Evolutionary conservation across 805 yeast genomes (phyloP), one percentile per base, ranked within the genome.

Genomic region (Candida nanaspora): DNA sequence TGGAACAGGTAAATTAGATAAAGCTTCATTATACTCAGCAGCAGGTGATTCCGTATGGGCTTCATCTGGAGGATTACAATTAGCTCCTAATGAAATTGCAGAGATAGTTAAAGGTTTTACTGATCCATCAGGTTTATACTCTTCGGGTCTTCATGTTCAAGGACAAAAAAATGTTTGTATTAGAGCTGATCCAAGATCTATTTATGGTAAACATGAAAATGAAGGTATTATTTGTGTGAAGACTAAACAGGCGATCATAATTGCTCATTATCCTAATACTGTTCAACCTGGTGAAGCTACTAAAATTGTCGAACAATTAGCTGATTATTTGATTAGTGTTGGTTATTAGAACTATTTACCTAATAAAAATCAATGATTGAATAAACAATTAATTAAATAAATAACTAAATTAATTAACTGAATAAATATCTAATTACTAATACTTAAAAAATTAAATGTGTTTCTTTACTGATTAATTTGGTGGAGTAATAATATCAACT

Each of bases 21-120:
- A 80, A 62, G 96, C 98, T 27, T 93, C 94, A 33, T 78, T 93
- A 51, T 89, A 85, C 66, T 89, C 97, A 9, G 82, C 85, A 51
- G 96, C 94, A 13, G 98, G 98, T 35, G 96, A 89, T 62, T 76
- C 95, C 18, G 75, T 80, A 40, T 93, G 98, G 98, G 98, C 98
- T 19, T 77, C 80, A 51, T 72, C 93, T 15, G 74, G 83, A 45
- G 76, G 77, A 32, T 76, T 86, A 45, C 59, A 68, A 28, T 74
- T 89, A 51, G 72, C 75, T 35, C 76, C 80, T 10, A 68, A 72
- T 34, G 98, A 93, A 67, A 78, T 89, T 50, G 52, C 69, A 37
- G 85, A 73, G 53, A 66, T 93, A 43, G 93, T 86, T 35, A 63
- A 65, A 40, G 98, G 96, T 16, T 93, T 80, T 58, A 80, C 77